phyloP scores from a whole-genome alignment of 1,284 basidiomycete genomes.

The Cystobasidium sp. region DNA sequence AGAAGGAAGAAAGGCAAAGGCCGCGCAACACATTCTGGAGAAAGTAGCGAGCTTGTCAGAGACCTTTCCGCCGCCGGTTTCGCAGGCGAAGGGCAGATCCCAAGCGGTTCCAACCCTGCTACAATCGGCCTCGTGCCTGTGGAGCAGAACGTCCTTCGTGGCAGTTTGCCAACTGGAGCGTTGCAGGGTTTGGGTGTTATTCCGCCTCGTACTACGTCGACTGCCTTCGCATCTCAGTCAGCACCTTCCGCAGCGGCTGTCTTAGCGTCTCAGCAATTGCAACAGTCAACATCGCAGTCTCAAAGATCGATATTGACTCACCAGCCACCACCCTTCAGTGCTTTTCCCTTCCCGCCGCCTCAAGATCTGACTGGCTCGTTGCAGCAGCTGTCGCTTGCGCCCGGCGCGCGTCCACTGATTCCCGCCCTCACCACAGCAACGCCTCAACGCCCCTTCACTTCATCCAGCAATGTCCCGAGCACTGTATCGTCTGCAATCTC shows the following conservation, averaged over 20 bases:
- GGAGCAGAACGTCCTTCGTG: background rate
- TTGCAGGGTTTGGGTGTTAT: constrained; percentile 1
- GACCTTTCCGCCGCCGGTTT: background rate
- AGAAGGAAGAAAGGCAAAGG: constrained; percentile 21
- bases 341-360: constrained; percentile 1
- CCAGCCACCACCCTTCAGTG: background rate
- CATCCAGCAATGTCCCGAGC: background rate
- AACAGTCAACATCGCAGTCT: background rate
- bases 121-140: constrained; percentile 10
- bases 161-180: background rate
- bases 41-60: background rate
- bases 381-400: background rate
- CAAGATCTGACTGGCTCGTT: constrained; percentile 12
- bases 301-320: background rate
- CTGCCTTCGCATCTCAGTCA: background rate
- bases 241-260: constrained; percentile 10
- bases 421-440: constrained; percentile 1
- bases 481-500: background rate
- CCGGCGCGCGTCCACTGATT: background rate
- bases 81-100: background rate
- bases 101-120: background rate
- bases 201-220: background rate
- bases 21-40: background rate
- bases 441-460: background rate
- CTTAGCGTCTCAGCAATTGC: background rate